phyloP scores from a whole-genome alignment of 2,329 filamentous ascomycete genomes.

The Cadophora malorum region DNA sequence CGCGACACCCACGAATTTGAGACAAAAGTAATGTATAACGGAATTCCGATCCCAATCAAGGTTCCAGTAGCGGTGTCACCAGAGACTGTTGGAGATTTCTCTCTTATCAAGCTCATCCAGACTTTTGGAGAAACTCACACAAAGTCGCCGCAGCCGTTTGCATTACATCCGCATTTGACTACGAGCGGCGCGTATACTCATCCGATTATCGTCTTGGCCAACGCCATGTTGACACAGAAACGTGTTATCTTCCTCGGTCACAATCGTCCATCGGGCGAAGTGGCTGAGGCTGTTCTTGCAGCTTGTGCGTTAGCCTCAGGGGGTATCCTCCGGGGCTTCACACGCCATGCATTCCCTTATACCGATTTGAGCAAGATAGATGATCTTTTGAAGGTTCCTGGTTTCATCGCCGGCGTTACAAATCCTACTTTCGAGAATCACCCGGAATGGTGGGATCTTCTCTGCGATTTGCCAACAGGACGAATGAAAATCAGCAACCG shows the following conservation, averaged over 20 bases:
- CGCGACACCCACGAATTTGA: constrained; percentile 98
- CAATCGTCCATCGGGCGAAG: constrained; percentile 92
- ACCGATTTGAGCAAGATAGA: constrained; percentile 98
- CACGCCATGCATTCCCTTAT: constrained; percentile 95
- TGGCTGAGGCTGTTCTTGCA: constrained; percentile 97
- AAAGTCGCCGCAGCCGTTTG: constrained; percentile 84
- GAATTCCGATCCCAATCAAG: constrained; percentile 95
- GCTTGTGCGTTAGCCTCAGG: constrained; percentile 93
- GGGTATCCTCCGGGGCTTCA: constrained; percentile 91
- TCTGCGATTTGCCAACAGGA: constrained; percentile 91
- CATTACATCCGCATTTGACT: constrained; percentile 88
- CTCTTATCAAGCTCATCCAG: constrained; percentile 94
- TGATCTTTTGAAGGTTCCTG: constrained; percentile 91
- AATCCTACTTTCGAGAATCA: constrained; percentile 96
- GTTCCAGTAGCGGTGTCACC: constrained; percentile 92
- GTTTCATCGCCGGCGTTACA: constrained; percentile 96
- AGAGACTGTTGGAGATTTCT: constrained; percentile 97
- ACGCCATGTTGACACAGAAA: constrained; percentile 95
- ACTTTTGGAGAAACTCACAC: constrained; percentile 86
- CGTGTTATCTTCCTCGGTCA: constrained; percentile 95
- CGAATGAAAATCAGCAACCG: constrained; percentile 92
- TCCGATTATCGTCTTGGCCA: constrained; percentile 92
- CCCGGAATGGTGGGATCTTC: constrained; percentile 96
- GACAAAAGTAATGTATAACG: constrained; percentile 93
- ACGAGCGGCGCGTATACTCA: constrained; percentile 90